Evolutionary conservation across 2,329 filamentous ascomycete species (phyloP), one percentile per base, ranked within the genome.

Genomic region (Ceratocystis harringtonii): DNA sequence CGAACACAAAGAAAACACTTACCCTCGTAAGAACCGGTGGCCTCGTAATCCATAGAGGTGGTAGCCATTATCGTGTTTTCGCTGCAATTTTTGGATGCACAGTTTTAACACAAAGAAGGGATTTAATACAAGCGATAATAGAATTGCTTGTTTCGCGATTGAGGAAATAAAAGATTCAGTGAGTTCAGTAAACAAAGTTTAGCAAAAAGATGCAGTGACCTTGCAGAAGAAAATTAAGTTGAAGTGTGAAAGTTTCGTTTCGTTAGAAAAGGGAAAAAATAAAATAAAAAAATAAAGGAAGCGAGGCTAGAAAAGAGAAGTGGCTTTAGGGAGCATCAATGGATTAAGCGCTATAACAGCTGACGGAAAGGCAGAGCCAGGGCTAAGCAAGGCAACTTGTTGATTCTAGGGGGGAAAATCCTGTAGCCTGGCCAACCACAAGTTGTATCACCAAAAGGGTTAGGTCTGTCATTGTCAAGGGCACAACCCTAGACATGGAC

Each of bases 41-140:
- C 82, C 75, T 87, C 84, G 75, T 87, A 87, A 73, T 87, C 84
- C 84, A 87, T 87, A 70, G 83, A 81, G 52, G 82, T 84, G 69
- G 83, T 84, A 66, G 82, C 82, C 82, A 85, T 85, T 70, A 74
- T 70, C 55, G 62, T 67, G 68, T 68, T 25, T 63, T 58, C 55
- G 32, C 55, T 19, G 55, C 25, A 36, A 32, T 32, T 19, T 36
- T 25, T 45, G 28, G 60, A 44, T 63, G 64, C 69, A 69, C 69
- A 67, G 68, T 62, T 52, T 68, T 69, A 61, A 68, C 69, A 68
- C 70, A 71, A 65, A 68, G 69, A 69, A 70, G 71, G 66, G 70
- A 15, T 15, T 15, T 69, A 69, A 69, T 68, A 69, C 67, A 64
- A 61, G 65, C 67, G 70, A 65, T 68, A 69, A 70, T 68, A 25